These are phyloP conservation scores for Volutella citrinella DNA, from an alignment of 2,329 filamentous ascomycete species.

Conservation along the genomic window DNA sequence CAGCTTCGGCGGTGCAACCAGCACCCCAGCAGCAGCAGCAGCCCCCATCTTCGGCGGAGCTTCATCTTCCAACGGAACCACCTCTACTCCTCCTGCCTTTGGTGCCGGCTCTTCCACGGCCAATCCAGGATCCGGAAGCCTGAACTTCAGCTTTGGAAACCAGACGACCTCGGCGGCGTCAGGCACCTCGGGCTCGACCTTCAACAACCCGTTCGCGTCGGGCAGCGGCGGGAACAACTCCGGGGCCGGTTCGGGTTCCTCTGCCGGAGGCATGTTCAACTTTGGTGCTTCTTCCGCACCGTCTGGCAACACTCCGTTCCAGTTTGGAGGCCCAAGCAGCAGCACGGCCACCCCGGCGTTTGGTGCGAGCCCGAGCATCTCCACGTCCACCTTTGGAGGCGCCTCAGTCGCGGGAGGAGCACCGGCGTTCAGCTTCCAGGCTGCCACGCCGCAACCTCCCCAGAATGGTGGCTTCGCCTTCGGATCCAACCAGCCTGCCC, in stretches of 20 bases:
- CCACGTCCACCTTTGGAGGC: slow-evolving; percentile 29
- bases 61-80: slow-evolving; percentile 19
- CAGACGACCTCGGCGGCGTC: no score
- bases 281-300: slow-evolving; percentile 34
- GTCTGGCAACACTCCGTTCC: slow-evolving; percentile 30
- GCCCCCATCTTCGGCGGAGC: slow-evolving; percentile 33
- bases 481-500: slow-evolving; percentile 32
- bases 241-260: slow-evolving; percentile 16
- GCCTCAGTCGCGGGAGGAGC: slow-evolving; percentile 26
- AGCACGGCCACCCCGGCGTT: slow-evolving; percentile 24
- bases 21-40: slow-evolving; percentile 8
- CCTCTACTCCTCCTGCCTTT: slow-evolving; percentile 26
- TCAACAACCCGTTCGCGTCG: slow-evolving; percentile 41
- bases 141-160: slow-evolving; percentile 22
- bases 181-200: slow-evolving; percentile 24
- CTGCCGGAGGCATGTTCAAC: slow-evolving; percentile 32
- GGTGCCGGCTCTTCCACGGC: slow-evolving; percentile 36
- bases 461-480: slow-evolving; percentile 29
- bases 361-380: slow-evolving; percentile 22
- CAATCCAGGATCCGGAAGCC: slow-evolving; percentile 19
- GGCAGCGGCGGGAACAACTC: slow-evolving; percentile 22
- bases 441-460: slow-evolving; percentile 26
- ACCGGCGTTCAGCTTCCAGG: slow-evolving; percentile 39
- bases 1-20: slow-evolving; percentile 30
- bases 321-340: slow-evolving; percentile 33